Conservation (phyloP, 2,329 filamentous ascomycete genomes). For the Pleoardoris graminearum region DNA sequence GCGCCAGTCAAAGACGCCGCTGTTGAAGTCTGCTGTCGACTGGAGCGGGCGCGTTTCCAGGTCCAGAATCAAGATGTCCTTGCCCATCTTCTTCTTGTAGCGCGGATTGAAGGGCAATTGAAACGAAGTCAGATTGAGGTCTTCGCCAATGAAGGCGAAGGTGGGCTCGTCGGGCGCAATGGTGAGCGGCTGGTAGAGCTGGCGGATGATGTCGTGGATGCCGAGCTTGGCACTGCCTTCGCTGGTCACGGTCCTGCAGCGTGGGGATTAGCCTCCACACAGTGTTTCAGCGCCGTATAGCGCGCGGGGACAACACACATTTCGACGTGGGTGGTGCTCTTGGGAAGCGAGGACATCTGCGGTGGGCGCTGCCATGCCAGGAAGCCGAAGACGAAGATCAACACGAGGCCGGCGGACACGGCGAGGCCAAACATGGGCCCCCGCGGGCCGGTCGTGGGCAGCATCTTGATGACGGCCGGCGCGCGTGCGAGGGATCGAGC, state of each 20-base stretch:
- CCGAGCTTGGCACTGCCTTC: conserved; percentile 26
- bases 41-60: conserved; percentile 41
- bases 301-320: conserved; percentile 24
- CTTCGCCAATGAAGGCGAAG: conserved; percentile 38
- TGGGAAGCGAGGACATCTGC: conserved; percentile 26
- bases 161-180: conserved; percentile 30
- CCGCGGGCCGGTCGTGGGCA: conserved; percentile 35
- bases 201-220: conserved; percentile 38
- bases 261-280: conserved; percentile 17
- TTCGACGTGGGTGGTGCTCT: conserved; percentile 25
- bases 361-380: conserved; percentile 40
- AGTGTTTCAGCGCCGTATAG: too few species aligned
- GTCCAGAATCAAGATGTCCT: conserved; percentile 42
- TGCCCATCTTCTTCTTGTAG: conserved; percentile 39
- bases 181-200: conserved; percentile 38
- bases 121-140: conserved; percentile 30
- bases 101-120: conserved; percentile 34
- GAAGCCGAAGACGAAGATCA: conserved; percentile 41
- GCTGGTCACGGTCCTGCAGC: conserved; percentile 26
- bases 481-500: neutral
- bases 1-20: conserved; percentile 42
- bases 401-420: conserved; percentile 33
- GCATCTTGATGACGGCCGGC: conserved; percentile 24
- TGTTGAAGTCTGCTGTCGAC: conserved; percentile 36
- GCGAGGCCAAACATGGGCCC: conserved; percentile 38